Base-by-base conservation (phyloP, 176 grass and related monocot genomes). In the Oryza brachyantha region DNA sequence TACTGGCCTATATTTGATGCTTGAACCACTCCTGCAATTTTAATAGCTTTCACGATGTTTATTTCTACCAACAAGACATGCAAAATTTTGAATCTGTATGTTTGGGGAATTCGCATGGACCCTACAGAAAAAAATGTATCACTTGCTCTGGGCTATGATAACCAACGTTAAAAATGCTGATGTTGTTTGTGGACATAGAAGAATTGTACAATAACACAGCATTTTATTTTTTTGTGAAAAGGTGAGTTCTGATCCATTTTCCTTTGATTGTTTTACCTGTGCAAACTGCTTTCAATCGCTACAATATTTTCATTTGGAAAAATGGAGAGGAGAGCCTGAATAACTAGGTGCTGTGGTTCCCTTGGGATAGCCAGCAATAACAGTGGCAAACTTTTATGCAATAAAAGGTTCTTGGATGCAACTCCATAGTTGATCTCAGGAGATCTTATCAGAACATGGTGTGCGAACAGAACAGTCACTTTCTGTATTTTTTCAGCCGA, bases 401-500 rank as follows among this genome's bases (percentile, higher is more conserved):
- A 25, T 29, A 38, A 66, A 57, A 66, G 5, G 26, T 74, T 68
- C 16, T 40, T 58, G 34, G 54, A 17, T 79, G 76, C 69, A 67
- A 35, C 42, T 58, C 36, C 61, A 60, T 61, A 68, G 70, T 61
- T 74, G 69, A 80, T 68, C 13, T 67, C 69, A 58, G 68, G 37
- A 74, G 27, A 73, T 61, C 38, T 60, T 75, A 14, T 75, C 65
- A 76, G 31, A 79, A 74, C 54, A 75, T 74, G 32, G 5, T 48
- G 41, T 52, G 22, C 52, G 13, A 68, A 74, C 68, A 79, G 67
- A 88, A 84, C 29, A 59, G 17, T 2, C 38, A 88, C 28, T 67
- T 83, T 79, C 74, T 84, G 50, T 36, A 63, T 84, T 32, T 79
- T 62, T 79, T 62, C 52, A 75, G 62, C 26, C 13, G 29, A 74